phyloP scores from a whole-genome alignment of 305 asterid genomes.

The Solanum hybrid region DNA sequence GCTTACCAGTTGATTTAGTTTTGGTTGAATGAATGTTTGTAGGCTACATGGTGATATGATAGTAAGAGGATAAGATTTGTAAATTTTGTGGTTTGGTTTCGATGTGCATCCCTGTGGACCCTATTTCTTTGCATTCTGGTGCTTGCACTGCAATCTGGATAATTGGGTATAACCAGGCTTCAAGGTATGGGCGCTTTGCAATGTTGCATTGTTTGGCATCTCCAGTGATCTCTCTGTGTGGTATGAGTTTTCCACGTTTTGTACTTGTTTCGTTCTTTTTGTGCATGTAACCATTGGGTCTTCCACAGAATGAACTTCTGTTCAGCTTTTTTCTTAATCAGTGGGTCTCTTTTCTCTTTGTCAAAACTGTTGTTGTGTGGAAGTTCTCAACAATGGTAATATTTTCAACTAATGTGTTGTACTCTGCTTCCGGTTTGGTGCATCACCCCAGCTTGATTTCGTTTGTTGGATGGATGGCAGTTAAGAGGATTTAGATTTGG shows the following conservation, averaged over 20 bases:
- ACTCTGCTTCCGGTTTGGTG: not conserved
- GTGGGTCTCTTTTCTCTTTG: not conserved
- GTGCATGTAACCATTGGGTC: not conserved
- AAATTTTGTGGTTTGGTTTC: not conserved
- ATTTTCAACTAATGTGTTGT: not conserved
- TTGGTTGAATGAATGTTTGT: not conserved
- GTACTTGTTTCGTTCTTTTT: not conserved
- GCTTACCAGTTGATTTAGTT: not conserved
- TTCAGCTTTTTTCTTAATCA: not conserved
- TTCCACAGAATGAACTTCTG: not conserved
- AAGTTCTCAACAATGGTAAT: not conserved
- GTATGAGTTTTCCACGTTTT: not conserved
- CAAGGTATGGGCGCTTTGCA: not conserved
- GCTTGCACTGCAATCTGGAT: not conserved
- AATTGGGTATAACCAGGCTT: not conserved
- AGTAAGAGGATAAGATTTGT: not conserved
- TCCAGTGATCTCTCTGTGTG: not conserved
- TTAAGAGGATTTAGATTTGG: not conserved
- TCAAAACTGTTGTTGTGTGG: not conserved
- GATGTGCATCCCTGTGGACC: not conserved
- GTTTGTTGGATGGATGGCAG: not conserved
- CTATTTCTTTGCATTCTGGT: not conserved
- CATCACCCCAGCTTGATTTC: not conserved
- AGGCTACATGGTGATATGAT: not conserved
- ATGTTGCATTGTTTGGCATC: not conserved